Evolutionary conservation across 2,329 filamentous ascomycete genomes (phyloP).

Genomic region (Pleomassaria siparia): DNA sequence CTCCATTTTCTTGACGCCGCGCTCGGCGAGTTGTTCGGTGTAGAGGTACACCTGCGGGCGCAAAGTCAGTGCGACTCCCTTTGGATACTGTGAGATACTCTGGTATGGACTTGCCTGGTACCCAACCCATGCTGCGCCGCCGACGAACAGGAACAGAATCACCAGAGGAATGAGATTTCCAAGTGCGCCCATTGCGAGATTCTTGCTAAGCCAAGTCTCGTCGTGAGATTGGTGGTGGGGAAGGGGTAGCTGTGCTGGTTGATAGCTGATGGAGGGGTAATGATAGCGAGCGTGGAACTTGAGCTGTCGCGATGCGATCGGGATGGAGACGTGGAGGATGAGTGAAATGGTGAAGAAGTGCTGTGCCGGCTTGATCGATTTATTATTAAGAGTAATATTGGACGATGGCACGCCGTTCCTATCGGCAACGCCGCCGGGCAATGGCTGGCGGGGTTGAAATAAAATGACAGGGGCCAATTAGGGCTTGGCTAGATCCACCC

Average conservation of each 20-base stretch:
- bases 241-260: background rate
- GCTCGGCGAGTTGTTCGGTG: conserved; percentile 64
- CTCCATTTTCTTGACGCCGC: conserved; percentile 69
- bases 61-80: background rate
- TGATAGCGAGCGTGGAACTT: background rate
- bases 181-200: conserved; percentile 37
- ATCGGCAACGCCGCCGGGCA: background rate
- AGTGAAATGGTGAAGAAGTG: too few relatives aligned
- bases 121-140: conserved; percentile 62
- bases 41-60: conserved; percentile 62
- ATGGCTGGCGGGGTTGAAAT: background rate
- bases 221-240: background rate
- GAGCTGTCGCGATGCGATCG: background rate
- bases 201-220: conserved; percentile 6
- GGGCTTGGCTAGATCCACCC: too few relatives aligned
- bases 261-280: background rate
- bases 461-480: conserved; percentile 1
- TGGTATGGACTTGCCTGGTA: conserved; percentile 56
- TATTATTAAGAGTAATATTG: too few relatives aligned
- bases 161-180: conserved; percentile 65
- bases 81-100: background rate
- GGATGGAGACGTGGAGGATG: background rate
- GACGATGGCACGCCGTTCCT: background rate
- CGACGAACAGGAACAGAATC: conserved; percentile 62
- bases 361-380: too few relatives aligned